Evolutionary conservation across 148 eudicot genomes (phyloP), one percentile per base, ranked within the genome.

Genomic region (Camellia japonica): DNA sequence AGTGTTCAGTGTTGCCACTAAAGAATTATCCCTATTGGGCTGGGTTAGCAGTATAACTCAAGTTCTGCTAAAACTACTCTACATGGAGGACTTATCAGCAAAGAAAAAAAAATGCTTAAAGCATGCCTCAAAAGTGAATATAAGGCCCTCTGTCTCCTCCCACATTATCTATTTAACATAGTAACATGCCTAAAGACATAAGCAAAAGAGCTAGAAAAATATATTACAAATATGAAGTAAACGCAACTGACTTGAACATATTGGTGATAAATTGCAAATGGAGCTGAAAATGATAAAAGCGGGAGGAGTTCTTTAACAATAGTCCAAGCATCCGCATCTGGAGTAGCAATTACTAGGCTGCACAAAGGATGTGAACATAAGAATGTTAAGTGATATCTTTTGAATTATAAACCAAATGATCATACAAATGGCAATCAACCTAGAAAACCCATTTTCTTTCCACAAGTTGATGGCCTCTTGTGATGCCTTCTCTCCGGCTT

Each of bases 231-330:
- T 46, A 59, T 7, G 51, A 16, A 41, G 49, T 49, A 56, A 71
- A 63, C 58, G 47, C 42, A 62, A 68, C 41, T 73, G 23, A 95
- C 99, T 97, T 96, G 95, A 79, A 90, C 88, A 86, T 93, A 89
- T 76, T 92, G 99, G 83, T 93, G 98, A 87, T 91, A 96, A 70
- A 96, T 87, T 41, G 92, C 99, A 82, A 96, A 96, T 56, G 99
- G 87, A 42, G 98, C 98, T 2, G 99, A 93, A 86, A 78, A 90
- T 46, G 99, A 83, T 78, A 96, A 81, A 85, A 90, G 90, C 42
- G 99, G 98, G 62, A 92, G 84, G 46, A 96, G 80, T 81, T 96
- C 92, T 82, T 89, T 96, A 19, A 89, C 83, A 79, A 89, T 80
- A 72, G 80, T 84, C 98, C 97, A 93, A 61, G 89, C 91, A 92